Percentiles rank a stretch among this genome's conserved stretches.
phyloP scores from a whole-genome alignment of 257 asterid species.

The Nicotiana noctiflora region DNA sequence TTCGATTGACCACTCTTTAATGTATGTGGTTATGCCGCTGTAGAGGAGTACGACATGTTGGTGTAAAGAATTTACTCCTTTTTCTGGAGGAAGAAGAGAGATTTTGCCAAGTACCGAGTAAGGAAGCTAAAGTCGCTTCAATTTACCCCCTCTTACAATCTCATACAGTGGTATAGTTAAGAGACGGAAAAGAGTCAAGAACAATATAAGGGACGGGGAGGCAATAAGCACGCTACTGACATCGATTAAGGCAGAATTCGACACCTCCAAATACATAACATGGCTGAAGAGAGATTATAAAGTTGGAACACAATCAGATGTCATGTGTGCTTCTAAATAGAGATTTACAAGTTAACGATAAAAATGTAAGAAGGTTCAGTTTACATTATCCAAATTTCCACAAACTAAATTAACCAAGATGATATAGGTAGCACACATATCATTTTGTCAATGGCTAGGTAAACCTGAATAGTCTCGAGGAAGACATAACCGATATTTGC shows the following conservation, averaged over 20 bases:
- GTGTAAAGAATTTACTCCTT: neutral
- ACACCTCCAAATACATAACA: neutral
- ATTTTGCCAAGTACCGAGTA: neutral
- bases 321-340: neutral
- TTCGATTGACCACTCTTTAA: too few relatives aligned
- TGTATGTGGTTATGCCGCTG: too few relatives aligned
- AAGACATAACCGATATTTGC: neutral
- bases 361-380: neutral
- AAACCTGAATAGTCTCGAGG: neutral
- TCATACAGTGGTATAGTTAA: neutral
- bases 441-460: neutral
- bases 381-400: neutral
- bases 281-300: neutral
- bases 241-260: neutral
- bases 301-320: neutral
- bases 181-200: neutral
- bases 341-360: neutral
- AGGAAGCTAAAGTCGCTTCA: neutral
- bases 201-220: neutral
- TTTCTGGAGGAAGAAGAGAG: neutral
- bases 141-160: neutral
- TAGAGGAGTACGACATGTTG: neutral
- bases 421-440: neutral
- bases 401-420: constrained; percentile 10
- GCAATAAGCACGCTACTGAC: neutral